Conservation (phyloP, 495 filamentous ascomycete genomes). For the Hypoxylon lienhwacheense region DNA sequence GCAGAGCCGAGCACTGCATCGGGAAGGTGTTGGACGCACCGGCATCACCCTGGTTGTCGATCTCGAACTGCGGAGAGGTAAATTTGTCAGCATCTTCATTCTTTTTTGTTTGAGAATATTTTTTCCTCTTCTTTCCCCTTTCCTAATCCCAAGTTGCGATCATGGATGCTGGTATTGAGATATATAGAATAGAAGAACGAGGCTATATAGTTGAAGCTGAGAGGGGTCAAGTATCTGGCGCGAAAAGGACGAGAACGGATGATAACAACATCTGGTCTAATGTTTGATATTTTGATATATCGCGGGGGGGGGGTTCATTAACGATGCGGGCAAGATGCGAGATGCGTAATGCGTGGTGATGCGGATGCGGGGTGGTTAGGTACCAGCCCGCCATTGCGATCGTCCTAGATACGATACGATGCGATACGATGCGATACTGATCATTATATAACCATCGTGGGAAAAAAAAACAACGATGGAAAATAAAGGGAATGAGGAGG, state of each 20-base stretch:
- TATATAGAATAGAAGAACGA: background rate
- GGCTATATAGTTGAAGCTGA: too few species aligned
- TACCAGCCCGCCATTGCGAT: constrained; percentile 28
- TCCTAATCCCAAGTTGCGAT: too few species aligned
- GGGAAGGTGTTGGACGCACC: constrained; percentile 92
- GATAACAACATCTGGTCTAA: too few species aligned
- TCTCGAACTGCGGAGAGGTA: constrained; percentile 68
- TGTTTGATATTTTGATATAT: background rate
- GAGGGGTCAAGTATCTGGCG: too few species aligned
- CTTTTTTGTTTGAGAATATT: background rate
- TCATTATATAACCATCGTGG: too few species aligned
- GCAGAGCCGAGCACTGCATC: constrained; percentile 98
- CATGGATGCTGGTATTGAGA: constrained; percentile 1
- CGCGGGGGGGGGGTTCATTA: constrained; percentile 32
- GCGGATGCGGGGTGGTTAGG: constrained; percentile 26
- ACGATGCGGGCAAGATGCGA: constrained; percentile 27
- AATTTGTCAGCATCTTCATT: constrained; percentile 26
- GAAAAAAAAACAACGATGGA: too few species aligned
- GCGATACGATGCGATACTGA: too few species aligned
- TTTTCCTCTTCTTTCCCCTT: too few species aligned
- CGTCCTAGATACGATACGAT: too few species aligned
- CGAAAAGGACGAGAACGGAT: too few species aligned
- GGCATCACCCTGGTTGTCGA: constrained; percentile 89
- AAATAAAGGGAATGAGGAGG: too few species aligned
- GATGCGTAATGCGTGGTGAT: constrained; percentile 23